Conservation (phyloP, 2,329 filamentous ascomycete genomes). For the Coniella lustricola region DNA sequence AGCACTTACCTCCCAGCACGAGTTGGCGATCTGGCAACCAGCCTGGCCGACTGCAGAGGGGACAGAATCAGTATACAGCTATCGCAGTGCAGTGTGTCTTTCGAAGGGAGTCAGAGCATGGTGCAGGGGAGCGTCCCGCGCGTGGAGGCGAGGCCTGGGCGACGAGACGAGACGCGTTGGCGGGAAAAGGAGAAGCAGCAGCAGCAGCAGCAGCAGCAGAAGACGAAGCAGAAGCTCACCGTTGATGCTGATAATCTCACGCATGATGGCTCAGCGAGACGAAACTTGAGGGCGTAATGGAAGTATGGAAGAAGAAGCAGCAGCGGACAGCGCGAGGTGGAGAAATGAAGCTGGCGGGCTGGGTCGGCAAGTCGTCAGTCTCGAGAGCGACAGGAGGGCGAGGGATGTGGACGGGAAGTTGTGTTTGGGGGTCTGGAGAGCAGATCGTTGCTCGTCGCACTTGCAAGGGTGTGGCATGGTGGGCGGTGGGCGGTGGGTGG, state of each 20-base stretch:
- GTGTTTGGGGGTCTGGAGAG: constrained; percentile 2
- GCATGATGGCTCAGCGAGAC: constrained; percentile 56
- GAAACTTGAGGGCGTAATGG: constrained; percentile 26
- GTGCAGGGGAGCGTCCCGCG: constrained; percentile 27
- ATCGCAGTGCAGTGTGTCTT: constrained; percentile 6
- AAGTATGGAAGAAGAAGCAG: constrained; percentile 19
- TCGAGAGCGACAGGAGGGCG: constrained; percentile 17
- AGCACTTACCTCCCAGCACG: constrained; percentile 95
- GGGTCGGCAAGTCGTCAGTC: constrained; percentile 17
- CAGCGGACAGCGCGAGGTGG: background rate
- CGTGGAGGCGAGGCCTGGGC: constrained; percentile 35
- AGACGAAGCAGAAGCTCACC: constrained; percentile 51
- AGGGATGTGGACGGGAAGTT: constrained; percentile 14
- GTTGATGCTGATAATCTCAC: constrained; percentile 99
- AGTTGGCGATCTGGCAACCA: constrained; percentile 99
- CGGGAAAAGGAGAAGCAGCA: constrained; percentile 19
- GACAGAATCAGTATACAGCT: constrained; percentile 42
- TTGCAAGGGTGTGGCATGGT: constrained; percentile 2
- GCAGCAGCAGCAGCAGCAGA: no score
- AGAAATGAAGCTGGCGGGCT: constrained; percentile 6
- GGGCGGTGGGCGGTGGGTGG: no score
- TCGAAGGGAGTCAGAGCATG: constrained; percentile 18
- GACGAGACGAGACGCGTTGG: constrained; percentile 21
- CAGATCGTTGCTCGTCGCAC: constrained; percentile 1
- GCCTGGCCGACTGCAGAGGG: constrained; percentile 84